phyloP scores from a whole-genome alignment of 345 rosid species.

The Conringia planisiliqua region DNA sequence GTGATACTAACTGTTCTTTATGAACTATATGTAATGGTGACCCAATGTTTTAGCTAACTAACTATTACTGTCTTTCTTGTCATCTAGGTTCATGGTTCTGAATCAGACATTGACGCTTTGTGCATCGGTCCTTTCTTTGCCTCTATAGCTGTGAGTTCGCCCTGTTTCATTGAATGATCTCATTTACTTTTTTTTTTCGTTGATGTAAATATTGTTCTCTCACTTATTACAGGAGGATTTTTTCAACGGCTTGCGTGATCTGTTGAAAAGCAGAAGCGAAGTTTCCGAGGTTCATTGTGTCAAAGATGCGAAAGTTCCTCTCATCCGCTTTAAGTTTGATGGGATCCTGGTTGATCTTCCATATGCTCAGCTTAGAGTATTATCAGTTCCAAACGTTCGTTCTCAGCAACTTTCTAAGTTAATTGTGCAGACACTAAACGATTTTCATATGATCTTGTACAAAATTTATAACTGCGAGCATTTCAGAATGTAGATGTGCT shows the following conservation, averaged over 20 bases:
- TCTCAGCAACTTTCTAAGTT: neutral
- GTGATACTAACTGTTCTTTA: constrained; percentile 22
- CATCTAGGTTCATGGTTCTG: constrained; percentile 52
- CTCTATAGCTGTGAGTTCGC: constrained; percentile 44
- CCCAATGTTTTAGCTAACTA: neutral
- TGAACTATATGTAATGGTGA: too few relatives aligned
- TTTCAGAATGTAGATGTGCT: constrained; percentile 51
- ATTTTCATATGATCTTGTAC: neutral
- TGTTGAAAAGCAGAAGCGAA: constrained; percentile 41
- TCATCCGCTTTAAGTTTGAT: constrained; percentile 53
- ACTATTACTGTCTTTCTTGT: neutral
- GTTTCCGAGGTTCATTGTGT: constrained; percentile 46
- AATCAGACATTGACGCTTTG: constrained; percentile 58
- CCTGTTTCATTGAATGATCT: neutral
- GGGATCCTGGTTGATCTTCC: constrained; percentile 61
- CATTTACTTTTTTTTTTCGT: neutral
- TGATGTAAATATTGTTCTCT: neutral
- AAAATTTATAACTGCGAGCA: neutral
- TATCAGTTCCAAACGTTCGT: constrained; percentile 45
- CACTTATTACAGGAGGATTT: constrained; percentile 47
- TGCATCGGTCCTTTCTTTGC: constrained; percentile 57
- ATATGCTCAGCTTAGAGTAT: constrained; percentile 45
- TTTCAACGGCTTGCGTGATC: constrained; percentile 45
- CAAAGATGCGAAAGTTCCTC: constrained; percentile 50
- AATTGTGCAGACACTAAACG: neutral